Base-by-base conservation (phyloP, 805 yeast genomes). In the Dipodascopsis uninucleata region DNA sequence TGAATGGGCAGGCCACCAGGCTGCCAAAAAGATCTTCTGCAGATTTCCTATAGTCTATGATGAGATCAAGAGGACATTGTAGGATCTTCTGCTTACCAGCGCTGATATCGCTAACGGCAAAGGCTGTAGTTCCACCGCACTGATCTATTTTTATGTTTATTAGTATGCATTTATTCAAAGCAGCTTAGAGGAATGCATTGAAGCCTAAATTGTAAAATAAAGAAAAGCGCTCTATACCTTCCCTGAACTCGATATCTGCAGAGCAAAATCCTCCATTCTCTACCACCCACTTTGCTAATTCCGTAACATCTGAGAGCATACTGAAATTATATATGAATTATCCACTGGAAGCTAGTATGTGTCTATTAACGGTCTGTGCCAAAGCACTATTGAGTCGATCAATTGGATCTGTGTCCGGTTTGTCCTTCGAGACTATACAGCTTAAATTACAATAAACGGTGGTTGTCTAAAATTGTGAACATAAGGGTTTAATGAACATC, bases 21-120 rank as follows among this genome's bases (percentile, higher is more conserved):
- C 21, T 14, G 10, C 29, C 43, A 31, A 31, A 49, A n/a, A 49
- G 12, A 17, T 26, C 32, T 7, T 35, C 26, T 1, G 45, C 47
- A 1, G 52, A 48, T 24, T 41, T 49, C 26, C 32, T 36, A 37
- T 36, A 43, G 31, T 46, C 52, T 18, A 50, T 50, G 16, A 50
- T 45, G 3, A 50, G 42, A 24, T 36, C 22, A 18, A 42, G 22
- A 8, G 55, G 55, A 21, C 55, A 50, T 7, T 39, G 36, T 18
- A 50, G 32, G 9, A 50, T 28, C 4, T 21, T 34, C 16, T 35
- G 4, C 31, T 22, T 31, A 3, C 43, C 34, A 4, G 9, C 23
- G 4, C 35, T 25, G n/a, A 46, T 49, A 3, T 14, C 14, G 10
- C 29, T 28, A 18, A 25, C 20, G 4, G 53, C 45, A 17, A 17